Base-by-base conservation (phyloP, 768 basidiomycete species). In the Heimioporus sp. region DNA sequence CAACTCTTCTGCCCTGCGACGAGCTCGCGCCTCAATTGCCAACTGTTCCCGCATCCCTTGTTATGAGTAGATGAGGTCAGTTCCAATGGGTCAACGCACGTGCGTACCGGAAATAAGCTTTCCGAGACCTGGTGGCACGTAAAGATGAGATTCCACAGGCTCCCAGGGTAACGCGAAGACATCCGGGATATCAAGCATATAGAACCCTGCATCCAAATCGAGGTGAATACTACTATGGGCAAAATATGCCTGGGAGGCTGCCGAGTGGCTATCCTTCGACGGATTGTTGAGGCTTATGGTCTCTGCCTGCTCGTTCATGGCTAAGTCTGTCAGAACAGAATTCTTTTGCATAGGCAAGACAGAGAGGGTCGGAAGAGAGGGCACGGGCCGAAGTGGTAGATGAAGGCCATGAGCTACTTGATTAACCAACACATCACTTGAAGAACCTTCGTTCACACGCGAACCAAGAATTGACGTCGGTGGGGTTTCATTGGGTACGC, bases 11-110 rank as follows among this genome's bases (percentile, higher is more conserved):
- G 68, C 68, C 39, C 62, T 64, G 45, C 43, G 58, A 31, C 73
- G 74, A 36, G 71, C 71, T 34, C 57, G 62, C 17, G 56, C 56
- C 44, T 72, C 68, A 24, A 62, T 51, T 12, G 38, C 46, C 30
- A 75, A 60, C 41, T 72, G 64, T 49, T 60, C 65, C 38, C 60
- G 69, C 74, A 75, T 76, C 48, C 52, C 61, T 60, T 52, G 51
- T 19, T 21, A 34, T 28, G 34, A 30, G 31, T 5, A 39, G 34
- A 37, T 60, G 16, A 52, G 44, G 17, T 47, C 40, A 40, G 43
- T n/a, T 34, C 41, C 7, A 32, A 41, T 16, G 24, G 20, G n/a
- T 24, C 12, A 50, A 34, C 15, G 45, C 20, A 39, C 4, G 37
- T 16, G 38, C 68, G 43, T 56, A 75, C 73, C 64, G 35, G 68